Base-by-base conservation (phyloP, 2,329 filamentous ascomycete species). In the Fusarium napiforme region DNA sequence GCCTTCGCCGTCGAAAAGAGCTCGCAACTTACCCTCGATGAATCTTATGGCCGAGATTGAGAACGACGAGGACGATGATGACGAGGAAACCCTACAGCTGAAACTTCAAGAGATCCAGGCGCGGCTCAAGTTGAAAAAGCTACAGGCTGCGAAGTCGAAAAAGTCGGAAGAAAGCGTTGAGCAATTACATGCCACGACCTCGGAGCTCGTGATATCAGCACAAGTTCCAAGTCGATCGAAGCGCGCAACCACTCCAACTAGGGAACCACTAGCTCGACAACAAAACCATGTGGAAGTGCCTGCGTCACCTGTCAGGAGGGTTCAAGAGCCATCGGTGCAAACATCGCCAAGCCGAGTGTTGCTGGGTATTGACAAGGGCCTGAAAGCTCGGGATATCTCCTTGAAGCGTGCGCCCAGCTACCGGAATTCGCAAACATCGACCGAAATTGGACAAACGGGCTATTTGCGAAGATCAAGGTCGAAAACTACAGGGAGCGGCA, bases 41-140 rank as follows among this genome's bases (percentile, higher is more conserved):
- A 83, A 83, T 71, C 80, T 81, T n/a, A 63, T 80, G 42, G 70
- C 77, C 21, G 73, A 78, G 43, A 78, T 78, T 55, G 83, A 82
- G 9, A 84, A 86, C 7, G 84, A 84, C 9, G 87, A 90, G 15
- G 90, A 92, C 0, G 92, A 93, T 9, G 93, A 97, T 11, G 95
- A 97, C 75, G 96, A 98, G 81, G 95, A 98, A 84, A 97, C 91
- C 3, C 84, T 98, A 39, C 90, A 97, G 79, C 84, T 99, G 71
- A 92, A 97, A 80, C 85, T 98, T 9, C 91, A 95, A 73, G 94
- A 93, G 62, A 97, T 99, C 66, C 92, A 98, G 81, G 94, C 95
- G 11, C 92, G 93, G 68, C 84, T 98, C 59, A 96, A 92, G 82
- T 83, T 98, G 73, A 98, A 98, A 82, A 95, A 92, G 78, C 84